A percentile compares a stretch with the other conserved stretches of the same genome.
phyloP scores from a whole-genome alignment of 1,284 basidiomycete species.

The Malassezia globosa region DNA sequence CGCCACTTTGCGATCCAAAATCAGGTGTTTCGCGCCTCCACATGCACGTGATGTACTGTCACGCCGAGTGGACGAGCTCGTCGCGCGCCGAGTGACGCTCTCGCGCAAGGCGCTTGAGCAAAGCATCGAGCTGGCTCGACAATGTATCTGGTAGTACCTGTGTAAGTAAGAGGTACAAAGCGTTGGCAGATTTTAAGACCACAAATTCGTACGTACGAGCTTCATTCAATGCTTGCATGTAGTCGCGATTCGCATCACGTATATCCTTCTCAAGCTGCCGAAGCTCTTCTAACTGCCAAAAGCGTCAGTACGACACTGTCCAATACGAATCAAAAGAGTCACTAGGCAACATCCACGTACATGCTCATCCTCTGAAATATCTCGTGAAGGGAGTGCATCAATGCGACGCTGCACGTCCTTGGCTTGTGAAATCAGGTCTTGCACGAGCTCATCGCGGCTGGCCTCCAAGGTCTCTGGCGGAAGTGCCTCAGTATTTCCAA shows the following conservation, averaged over 20 bases:
- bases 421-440: slow-evolving; percentile 25
- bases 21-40: slow-evolving; percentile 18
- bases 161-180: neutral
- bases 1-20: slow-evolving; percentile 11
- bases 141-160: slow-evolving; percentile 3
- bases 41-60: slow-evolving; percentile 6
- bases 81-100: slow-evolving; percentile 8
- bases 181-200: neutral
- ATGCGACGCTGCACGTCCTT: slow-evolving; percentile 21
- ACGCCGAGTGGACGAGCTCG: neutral
- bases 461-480: slow-evolving; percentile 17
- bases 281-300: slow-evolving; percentile 7
- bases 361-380: neutral
- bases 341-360: slow-evolving; percentile 3
- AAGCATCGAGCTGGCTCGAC: neutral
- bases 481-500: slow-evolving; percentile 27
- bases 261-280: slow-evolving; percentile 9
- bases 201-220: slow-evolving; percentile 7
- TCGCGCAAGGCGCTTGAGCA: slow-evolving; percentile 6
- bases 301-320: no score
- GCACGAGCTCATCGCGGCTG: slow-evolving; percentile 23
- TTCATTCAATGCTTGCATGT: slow-evolving; percentile 16
- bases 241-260: slow-evolving; percentile 18
- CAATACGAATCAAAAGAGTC: no score
- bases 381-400: slow-evolving; percentile 14